Evolutionary conservation across 805 yeast species (phyloP), one percentile per base, ranked within the genome.

Genomic region (Cyberlindnera americana): DNA sequence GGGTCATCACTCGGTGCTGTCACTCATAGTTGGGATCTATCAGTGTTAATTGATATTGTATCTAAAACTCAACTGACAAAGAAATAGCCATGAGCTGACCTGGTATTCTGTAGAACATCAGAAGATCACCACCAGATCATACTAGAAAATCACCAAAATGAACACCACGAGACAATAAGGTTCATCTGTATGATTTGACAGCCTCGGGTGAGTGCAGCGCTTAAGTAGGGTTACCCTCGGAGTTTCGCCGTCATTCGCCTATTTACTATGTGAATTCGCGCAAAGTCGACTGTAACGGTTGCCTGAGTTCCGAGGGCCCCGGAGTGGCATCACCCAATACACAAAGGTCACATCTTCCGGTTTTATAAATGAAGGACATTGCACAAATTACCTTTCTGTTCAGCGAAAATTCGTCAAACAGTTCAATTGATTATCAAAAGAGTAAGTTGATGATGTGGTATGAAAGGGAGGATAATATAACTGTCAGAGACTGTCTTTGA

Each of bases 251-350:
- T 35, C n/a, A n/a, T n/a, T n/a, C n/a, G n/a, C n/a, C n/a, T n/a
- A n/a, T n/a, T n/a, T n/a, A n/a, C n/a, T n/a, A n/a, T n/a, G n/a
- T n/a, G n/a, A n/a, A n/a, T n/a, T n/a, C n/a, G n/a, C n/a, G n/a
- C n/a, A n/a, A n/a, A n/a, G 23, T 21, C 23, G 10, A 21, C 23
- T 6, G 23, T 21, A 21, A 6, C 9, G 23, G 23, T 10, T 7
- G 9, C 23, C 23, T n/a, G n/a, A 21, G 10, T 21, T 19, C 22
- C 38, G 33, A 21, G 37, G 37, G 37, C 30, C 34, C 34, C 29
- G 34, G 37, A 23, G 26, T 6, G 37, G 30, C 42, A 38, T 38
- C 42, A 38, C 42, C 42, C 42, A 38, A 38, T 38, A 34, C 42
- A 27, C 31, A 18, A 19, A 10, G 23, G 23, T 10, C 23, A 21